A percentile compares a stretch with the other conserved stretches of the same genome.
phyloP scores from a whole-genome alignment of 2,329 filamentous ascomycete genomes.

The Thielaviopsis populi region DNA sequence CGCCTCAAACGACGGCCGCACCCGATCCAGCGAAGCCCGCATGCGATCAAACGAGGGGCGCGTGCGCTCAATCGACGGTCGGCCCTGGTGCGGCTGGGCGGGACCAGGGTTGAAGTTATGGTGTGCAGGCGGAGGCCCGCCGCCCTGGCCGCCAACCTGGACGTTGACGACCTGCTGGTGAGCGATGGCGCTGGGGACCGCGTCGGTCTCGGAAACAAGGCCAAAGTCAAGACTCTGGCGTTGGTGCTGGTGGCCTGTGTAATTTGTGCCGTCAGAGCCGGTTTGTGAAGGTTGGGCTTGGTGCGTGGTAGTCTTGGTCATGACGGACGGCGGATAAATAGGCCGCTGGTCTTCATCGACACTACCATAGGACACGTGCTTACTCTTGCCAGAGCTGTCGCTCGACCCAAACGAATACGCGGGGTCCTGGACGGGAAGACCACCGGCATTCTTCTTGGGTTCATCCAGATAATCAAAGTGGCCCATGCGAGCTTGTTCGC shows the following conservation, averaged over 20 bases:
- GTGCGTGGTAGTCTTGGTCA: constrained; percentile 50
- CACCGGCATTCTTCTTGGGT: constrained; percentile 23
- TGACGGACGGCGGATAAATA: constrained; percentile 84
- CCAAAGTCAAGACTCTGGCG: constrained; percentile 16
- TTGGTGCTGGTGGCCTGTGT: constrained; percentile 47
- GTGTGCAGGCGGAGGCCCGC: constrained; percentile 20
- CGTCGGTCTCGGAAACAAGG: constrained; percentile 7
- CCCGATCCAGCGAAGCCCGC: constrained; percentile 72
- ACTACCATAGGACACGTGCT: constrained; percentile 44
- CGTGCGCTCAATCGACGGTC: constrained; percentile 50
- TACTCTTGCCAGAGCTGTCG: constrained; percentile 40
- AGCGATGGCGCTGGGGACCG: constrained; percentile 4
- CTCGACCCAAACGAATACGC: constrained; percentile 22
- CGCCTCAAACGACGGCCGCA: constrained; percentile 69
- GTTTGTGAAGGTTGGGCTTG: constrained; percentile 76
- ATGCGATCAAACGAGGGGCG: constrained; percentile 81
- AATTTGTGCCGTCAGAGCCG: constrained; percentile 87
- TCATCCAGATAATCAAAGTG: constrained; percentile 56
- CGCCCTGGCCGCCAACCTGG: neutral
- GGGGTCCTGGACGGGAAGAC: constrained; percentile 4
- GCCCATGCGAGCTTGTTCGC: constrained; percentile 75
- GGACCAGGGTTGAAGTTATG: constrained; percentile 18
- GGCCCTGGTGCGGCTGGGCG: constrained; percentile 24
- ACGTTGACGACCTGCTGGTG: constrained; percentile 19
- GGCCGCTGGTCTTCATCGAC: constrained; percentile 79